Base-by-base conservation (phyloP, 2,329 filamentous ascomycete genomes). In the Fusarium beomiforme region DNA sequence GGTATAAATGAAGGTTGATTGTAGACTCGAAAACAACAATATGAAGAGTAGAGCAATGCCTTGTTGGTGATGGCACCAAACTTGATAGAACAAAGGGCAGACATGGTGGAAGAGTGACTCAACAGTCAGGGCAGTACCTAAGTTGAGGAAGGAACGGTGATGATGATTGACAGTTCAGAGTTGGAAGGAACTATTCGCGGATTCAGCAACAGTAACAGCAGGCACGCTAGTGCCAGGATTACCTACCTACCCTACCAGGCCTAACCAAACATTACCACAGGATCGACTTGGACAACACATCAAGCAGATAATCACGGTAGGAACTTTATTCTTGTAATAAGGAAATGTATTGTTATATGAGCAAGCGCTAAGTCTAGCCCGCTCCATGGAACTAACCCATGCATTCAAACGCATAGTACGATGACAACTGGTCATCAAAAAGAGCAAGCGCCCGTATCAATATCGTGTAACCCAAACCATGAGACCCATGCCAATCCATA, bases 391-490 rank as follows among this genome's bases (percentile, higher is more conserved):
- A 63, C 34, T 53, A 57, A 47, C 41, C 61, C 59, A 72, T 72
- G 62, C 41, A 59, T 65, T 61, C 67, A 61, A 64, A 42, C 51
- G 59, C 68, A 60, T 43, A 64, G 54, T 51, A 21, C 51, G 54
- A 73, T 54, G 49, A 75, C 60, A 67, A 63, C 56, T 64, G 66
- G 63, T 73, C 60, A 59, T 59, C 61, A 46, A 33, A 65, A 51
- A 47, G 65, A 71, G 59, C 58, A 67, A 69, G 64, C 64, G 56
- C 64, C 73, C 64, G 44, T 57, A 46, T 59, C 62, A 61, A 68
- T 70, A 70, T 66, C 61, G 39, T 69, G 72, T 73, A 75, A 78
- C 75, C 78, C 79, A 78, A 76, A 75, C 71, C 37, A 67, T 72
- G 64, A 71, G 62, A 70, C 58, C 71, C 59, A 65, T 72, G 51